Base-by-base conservation (phyloP, 108 stramenopile genomes). In the Epipyxis sp. region DNA sequence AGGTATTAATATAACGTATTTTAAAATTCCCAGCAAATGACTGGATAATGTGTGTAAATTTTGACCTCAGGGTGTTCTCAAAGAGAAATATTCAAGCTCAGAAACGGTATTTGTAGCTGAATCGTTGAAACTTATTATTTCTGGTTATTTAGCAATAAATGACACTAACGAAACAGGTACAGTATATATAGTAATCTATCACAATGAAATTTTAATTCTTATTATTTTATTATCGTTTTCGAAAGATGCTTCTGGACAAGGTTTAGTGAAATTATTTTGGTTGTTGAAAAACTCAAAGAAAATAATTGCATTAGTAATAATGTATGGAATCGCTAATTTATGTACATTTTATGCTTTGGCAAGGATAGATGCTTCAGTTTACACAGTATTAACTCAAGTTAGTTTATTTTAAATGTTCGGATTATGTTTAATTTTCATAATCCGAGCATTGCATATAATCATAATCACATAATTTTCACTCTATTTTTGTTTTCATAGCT, bases 291-390 rank as follows among this genome's bases (percentile, higher is more conserved):
- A 87, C 16, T 91, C 93, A 0, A 59, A 78, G 1, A 93, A 93
- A 84, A 94, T 96, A 93, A 82, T 90, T 58, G 78, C 90, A 37
- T 85, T 94, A 40, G 93, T 94, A 20, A 32, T 91, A 1, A 88
- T 96, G 65, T 96, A 94, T 76, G 91, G 91, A 2, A 79, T 89
- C 59, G 94, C 94, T 93, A 96, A 96, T 76, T 89, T 94, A 59
- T 80, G 94, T 16, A 91, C 91, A 41, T 93, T 91, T 81, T 85
- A 93, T 32, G 86, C 93, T 0, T 69, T 96, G 3, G 84, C 90
- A 25, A 92, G 93, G 59, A 90, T 96, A 68, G 90, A 89, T n/a
- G 95, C 95, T 27, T 91, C 91, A 0, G 89, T 91, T 76, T 96
- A 94, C 72, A 94, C 92, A n/a, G 69, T 82, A 1, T 78, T 74